Evolutionary conservation across 352 stramenopile species (phyloP).

Genomic region (Globisporangium nagaii): DNA sequence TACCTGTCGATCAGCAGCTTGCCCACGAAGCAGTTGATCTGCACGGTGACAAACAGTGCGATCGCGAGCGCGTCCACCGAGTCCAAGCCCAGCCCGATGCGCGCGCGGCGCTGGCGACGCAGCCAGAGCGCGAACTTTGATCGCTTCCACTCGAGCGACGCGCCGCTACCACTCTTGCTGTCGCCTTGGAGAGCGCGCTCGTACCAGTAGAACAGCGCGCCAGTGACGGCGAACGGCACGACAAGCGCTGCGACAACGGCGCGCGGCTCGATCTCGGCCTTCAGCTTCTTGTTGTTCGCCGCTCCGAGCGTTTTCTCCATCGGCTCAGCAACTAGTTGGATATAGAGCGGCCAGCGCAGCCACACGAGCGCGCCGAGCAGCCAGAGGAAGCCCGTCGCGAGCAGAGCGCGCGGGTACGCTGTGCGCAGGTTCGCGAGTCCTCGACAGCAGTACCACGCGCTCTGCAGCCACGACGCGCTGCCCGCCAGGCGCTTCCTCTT

Average conservation of each 20-base stretch:
- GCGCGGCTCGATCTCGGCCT: conserved; percentile 39
- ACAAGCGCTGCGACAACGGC: conserved; percentile 31
- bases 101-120: conserved; percentile 16
- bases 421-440: background rate
- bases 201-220: conserved; percentile 39
- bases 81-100: conserved; percentile 24
- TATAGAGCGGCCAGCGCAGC: conserved; percentile 47
- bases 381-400: conserved; percentile 17
- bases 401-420: background rate
- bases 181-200: conserved; percentile 4
- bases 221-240: conserved; percentile 30
- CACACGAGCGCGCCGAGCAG: conserved; percentile 34
- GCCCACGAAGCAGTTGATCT: conserved; percentile 57
- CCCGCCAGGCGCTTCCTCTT: background rate
- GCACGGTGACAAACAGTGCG: conserved; percentile 36
- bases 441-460: background rate
- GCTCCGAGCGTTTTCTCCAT: conserved; percentile 20
- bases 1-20: conserved; percentile 63
- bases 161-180: background rate
- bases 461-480: background rate
- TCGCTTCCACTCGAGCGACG: background rate
- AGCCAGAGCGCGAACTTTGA: conserved; percentile 20
- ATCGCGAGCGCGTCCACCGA: conserved; percentile 42
- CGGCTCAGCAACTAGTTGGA: conserved; percentile 19
- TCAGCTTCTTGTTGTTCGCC: conserved; percentile 9